Evolutionary conservation across 495 filamentous ascomycete genomes (phyloP).

Genomic region (Penicilliopsis zonata): DNA sequence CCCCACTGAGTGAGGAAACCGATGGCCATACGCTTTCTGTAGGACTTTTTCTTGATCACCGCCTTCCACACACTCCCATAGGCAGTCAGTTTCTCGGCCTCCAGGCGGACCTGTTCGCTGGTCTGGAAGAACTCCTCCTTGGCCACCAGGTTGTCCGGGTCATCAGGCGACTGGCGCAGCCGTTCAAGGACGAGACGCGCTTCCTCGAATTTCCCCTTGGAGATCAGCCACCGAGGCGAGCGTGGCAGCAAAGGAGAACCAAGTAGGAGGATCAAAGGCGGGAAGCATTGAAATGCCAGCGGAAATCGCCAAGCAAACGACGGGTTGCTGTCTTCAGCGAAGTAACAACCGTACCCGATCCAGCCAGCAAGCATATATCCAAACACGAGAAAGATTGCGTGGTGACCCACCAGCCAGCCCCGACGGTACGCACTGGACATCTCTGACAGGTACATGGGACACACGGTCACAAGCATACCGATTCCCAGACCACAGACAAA

Average conservation of each 20-base stretch:
- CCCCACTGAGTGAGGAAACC: conserved; percentile 30
- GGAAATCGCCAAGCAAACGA: conserved; percentile 34
- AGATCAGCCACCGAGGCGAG: conserved; percentile 35
- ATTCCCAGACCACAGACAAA: conserved; percentile 36
- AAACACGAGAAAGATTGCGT: conserved; percentile 28
- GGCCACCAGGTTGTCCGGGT: conserved; percentile 18
- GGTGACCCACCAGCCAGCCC: conserved; percentile 25
- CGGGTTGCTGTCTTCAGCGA: conserved; percentile 15
- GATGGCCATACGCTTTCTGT: conserved; percentile 29
- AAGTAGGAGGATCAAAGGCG: conserved; percentile 25
- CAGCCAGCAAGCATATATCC: conserved; percentile 32
- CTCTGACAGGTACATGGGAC: conserved; percentile 35
- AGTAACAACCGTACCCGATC: conserved; percentile 33
- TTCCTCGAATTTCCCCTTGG: conserved; percentile 24
- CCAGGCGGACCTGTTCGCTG: conserved; percentile 23
- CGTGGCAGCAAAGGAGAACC: conserved; percentile 28
- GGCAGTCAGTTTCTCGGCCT: conserved; percentile 15
- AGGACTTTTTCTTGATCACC: conserved; percentile 26
- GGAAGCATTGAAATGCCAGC: conserved; percentile 28
- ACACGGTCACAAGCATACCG: conserved; percentile 31
- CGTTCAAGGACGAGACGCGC: conserved; percentile 18
- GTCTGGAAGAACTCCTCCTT: conserved; percentile 29
- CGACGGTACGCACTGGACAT: conserved; percentile 22
- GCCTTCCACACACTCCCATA: conserved; percentile 21
- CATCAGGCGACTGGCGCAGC: conserved; percentile 19